These are phyloP conservation scores for Mentha longifolia DNA, from an alignment of 257 asterid genomes.

Conservation along the genomic window DNA sequence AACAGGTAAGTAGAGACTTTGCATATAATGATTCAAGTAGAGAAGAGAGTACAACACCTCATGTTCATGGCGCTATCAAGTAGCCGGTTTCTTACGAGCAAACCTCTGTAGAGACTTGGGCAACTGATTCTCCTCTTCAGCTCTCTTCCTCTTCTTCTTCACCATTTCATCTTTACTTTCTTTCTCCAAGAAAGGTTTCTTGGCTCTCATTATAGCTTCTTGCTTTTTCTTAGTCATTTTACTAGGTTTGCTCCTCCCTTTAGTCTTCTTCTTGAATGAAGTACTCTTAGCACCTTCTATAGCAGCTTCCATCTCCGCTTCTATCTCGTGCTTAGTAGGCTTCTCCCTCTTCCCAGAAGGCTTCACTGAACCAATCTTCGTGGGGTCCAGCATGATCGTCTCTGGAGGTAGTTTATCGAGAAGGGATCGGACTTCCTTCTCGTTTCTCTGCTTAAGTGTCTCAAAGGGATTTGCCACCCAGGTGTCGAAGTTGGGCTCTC, in stretches of 20 bases:
- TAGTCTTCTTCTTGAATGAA: slow-evolving; percentile 72
- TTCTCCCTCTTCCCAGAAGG: slow-evolving; percentile 56
- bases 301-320: slow-evolving; percentile 70
- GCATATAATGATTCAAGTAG: neutral
- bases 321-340: slow-evolving; percentile 56
- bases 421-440: slow-evolving; percentile 82
- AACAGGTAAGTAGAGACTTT: neutral
- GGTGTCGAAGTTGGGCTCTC: slow-evolving; percentile 89
- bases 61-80: slow-evolving; percentile 30
- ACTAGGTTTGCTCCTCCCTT: slow-evolving; percentile 90
- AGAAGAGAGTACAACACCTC: slow-evolving; percentile 4
- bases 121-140: slow-evolving; percentile 50
- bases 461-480: slow-evolving; percentile 94
- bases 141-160: slow-evolving; percentile 64
- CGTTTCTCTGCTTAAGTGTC: slow-evolving; percentile 80
- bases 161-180: slow-evolving; percentile 36
- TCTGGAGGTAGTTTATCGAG: slow-evolving; percentile 97
- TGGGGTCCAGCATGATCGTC: slow-evolving; percentile 93
- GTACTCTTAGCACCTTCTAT: slow-evolving; percentile 60
- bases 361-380: slow-evolving; percentile 82
- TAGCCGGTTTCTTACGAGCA: slow-evolving; percentile 48
- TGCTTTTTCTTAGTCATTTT: slow-evolving; percentile 72
- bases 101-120: slow-evolving; percentile 77
- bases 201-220: slow-evolving; percentile 67
- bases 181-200: slow-evolving; percentile 63